Evolutionary conservation across 2,329 filamentous ascomycete genomes (phyloP), one percentile per base, ranked within the genome.

Genomic region (Drechslerella coelobrocha): DNA sequence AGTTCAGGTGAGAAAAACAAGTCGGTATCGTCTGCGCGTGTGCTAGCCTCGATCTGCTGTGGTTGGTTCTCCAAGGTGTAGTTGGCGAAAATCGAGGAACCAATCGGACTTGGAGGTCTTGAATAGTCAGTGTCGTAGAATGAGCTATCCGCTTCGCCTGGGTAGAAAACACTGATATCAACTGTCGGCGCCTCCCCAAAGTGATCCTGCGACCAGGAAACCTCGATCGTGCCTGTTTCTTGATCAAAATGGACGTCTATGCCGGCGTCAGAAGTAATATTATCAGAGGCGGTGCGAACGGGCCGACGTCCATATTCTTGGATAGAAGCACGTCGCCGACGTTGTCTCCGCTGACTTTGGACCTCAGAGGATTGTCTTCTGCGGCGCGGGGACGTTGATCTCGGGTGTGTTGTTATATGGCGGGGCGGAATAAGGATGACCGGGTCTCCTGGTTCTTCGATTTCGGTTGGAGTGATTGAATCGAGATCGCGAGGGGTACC

Each of bases 1-100:
- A 72, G 61, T 19, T 72, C 68, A 2, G 68, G 68, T 14, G 68
- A 72, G 39, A 72, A 66, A 48, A 71, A 71, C n/a, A 72, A 52
- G 24, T 65, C 68, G 9, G 53, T 34, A 10, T 72, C 68, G 61
- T 66, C 55, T 39, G 29, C 61, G 3, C 68, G 60, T 2, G 61
- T 72, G 31, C 61, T 72, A 21, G 68, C 60, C 37, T 72, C 60
- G 24, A 72, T 34, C 21, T 61, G 68, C 24, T 56, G 27, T 1
- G 61, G 68, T 34, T 43, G 47, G 19, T 66, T 55, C 4, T 61
- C 60, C 7, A 62, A 19, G 6, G 10, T 61, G 31, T 66, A 72
- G 34, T 53, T 61, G 19, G 52, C 41, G 54, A 72, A 60, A 17
- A 12, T 21, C 12, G 68, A 59, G 19, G 68, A 66, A 7, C 55